Conservation (phyloP, 2,329 filamentous ascomycete genomes). For the Fusarium cyanostomum region DNA sequence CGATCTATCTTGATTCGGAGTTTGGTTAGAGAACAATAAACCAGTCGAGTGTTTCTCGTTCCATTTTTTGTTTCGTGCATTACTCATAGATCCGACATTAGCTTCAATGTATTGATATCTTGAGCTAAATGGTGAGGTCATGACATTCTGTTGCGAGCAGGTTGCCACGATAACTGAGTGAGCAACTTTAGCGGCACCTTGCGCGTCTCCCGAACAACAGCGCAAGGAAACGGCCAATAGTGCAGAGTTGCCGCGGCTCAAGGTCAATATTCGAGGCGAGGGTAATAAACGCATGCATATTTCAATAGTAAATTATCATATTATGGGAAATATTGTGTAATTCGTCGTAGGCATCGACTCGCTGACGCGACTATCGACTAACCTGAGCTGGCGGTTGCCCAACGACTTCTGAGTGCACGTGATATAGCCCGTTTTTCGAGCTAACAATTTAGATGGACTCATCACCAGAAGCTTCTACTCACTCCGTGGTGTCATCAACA, state of each 20-base stretch:
- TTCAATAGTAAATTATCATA: background rate
- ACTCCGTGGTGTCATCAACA: conserved; percentile 45
- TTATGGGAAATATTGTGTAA: background rate
- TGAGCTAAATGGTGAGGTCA: conserved; percentile 9
- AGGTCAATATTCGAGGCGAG: background rate
- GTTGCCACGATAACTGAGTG: conserved; percentile 14
- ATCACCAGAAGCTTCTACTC: conserved; percentile 40
- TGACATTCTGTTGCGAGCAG: background rate
- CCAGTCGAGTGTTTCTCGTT: background rate
- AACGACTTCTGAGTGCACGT: conserved; percentile 40
- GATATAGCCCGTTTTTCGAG: conserved; percentile 46
- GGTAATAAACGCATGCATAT: background rate
- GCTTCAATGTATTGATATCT: background rate
- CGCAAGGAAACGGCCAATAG: background rate
- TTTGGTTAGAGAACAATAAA: background rate
- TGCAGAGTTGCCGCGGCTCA: background rate
- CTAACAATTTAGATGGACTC: conserved; percentile 40
- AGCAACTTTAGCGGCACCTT: background rate
- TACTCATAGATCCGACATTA: conserved; percentile 14
- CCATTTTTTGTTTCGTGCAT: background rate
- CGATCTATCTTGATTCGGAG: conserved; percentile 52
- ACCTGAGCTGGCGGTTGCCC: conserved; percentile 16
- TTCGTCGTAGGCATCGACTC: conserved; percentile 24
- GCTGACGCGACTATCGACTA: conserved; percentile 21
- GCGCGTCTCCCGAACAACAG: background rate